Base-by-base conservation (phyloP, 306 rosid species). In the Dryas octopetala region DNA sequence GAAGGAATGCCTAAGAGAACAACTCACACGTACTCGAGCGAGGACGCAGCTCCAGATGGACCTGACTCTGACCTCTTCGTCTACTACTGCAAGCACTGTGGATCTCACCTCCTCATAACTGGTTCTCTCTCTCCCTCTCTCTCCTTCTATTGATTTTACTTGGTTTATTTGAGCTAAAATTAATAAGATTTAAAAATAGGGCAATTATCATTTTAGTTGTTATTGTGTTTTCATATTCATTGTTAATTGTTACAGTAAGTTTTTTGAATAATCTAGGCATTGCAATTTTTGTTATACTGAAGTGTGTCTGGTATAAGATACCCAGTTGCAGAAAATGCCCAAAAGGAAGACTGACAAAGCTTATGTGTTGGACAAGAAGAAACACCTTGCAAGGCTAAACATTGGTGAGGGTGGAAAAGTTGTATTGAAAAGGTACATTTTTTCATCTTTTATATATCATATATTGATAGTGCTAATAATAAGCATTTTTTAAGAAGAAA, bases 301-400 rank as follows among this genome's bases (percentile, higher is more conserved):
- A 73, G 65, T 65, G 6, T 79, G 64, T 76, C 64, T 73, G 67
- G 83, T 65, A 50, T 79, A 88, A 92, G 98, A 94, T 77, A 94
- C 98, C 66, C 96, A 91, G 75, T 82, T 91, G 90, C 98, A 91
- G 93, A 94, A 90, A 79, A 90, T 91, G 95, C 98, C 96, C 3
- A 88, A 89, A 82, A 86, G 98, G 86, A 94, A 91, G 83, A 94
- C 98, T 0, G 98, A 91, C 80, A 88, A 83, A 81, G 83, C 98
- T 0, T 88, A 88, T 80, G 98, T 89, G 14, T 80, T 91, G 78
- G 96, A 91, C 87, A 91, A 95, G 86, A 85, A 68, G 70, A 91
- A 91, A 70, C 98, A 95, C 77, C 97, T 95, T 28, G 97, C 98
- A 0, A 81, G 98, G 82, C 83, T 95, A 74, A 95, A 91, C 88